Evolutionary conservation across 176 grass and related monocot species (phyloP), one percentile per base, ranked within the genome.

Genomic region (Phoenix roebelenii): DNA sequence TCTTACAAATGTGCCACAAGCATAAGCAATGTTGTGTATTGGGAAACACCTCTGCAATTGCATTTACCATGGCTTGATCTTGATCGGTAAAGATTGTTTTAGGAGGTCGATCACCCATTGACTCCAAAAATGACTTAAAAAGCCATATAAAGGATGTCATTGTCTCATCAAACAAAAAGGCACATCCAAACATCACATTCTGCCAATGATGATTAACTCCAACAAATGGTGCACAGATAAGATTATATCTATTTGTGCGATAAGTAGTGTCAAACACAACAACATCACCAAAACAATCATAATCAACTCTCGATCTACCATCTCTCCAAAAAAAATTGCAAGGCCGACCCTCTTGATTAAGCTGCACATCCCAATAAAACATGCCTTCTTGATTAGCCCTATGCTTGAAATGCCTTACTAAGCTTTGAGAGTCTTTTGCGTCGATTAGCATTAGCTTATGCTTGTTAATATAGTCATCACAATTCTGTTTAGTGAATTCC

Each of bases 121-220:
- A 74, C 57, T 94, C 89, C 74, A 88, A 76, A 82, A 87, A 94
- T 12, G 84, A 81, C 30, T 77, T 76, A 64, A 88, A 88, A 32
- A 94, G 14, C 89, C 89, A 94, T 2, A 64, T 55, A 62, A 82
- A 94, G 53, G 84, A 62, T 57, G 81, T 58, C 15, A 69, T 55
- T 0, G 83, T 87, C 35, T 92, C 88, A 29, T 92, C 88, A 54
- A 69, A 50, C 64, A 92, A 74, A 10, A 94, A 49, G 0, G 74
- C 89, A 23, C 89, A 94, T 4, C 89, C 84, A 85, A 79, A 85
- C 77, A 94, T 79, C 51, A 76, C 78, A 51, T 62, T 82, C 76
- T 88, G 84, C 80, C 89, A 82, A 53, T 94, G 89, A 64, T 94
- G 84, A 64, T 94, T 94, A 52, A 94, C 64, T 4, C 89, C 89